Base-by-base conservation (phyloP, 805 yeast genomes). In the Schizosaccharomyces cryophilus region DNA sequence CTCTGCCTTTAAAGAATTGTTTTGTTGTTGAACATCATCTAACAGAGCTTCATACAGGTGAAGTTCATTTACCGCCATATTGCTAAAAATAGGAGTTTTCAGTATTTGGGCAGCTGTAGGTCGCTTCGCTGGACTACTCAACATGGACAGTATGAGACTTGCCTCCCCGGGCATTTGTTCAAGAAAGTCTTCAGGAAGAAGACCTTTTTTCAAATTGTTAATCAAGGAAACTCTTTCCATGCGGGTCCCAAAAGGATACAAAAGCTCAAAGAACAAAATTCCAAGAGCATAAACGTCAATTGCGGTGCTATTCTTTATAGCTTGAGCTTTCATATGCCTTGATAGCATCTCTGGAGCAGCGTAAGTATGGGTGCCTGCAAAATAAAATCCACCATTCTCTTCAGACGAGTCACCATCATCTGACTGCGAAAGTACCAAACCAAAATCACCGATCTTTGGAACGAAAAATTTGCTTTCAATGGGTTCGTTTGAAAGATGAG, bases 361-460 rank as follows among this genome's bases (percentile, higher is more conserved):
- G n/a, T 59, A 59, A 7, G 61, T 42, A 19, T 19, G 35, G 11
- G 61, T 59, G 6, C 61, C 61, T 11, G 19, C 60, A 35, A 35
- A 35, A 11, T 24, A 21, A n/a, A 5, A 21, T 24, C 19, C 30
- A 2, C 35, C 35, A 5, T 21, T 19, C 11, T 21, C n/a, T 17
- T 51, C 31, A 29, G 35, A 17, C 13, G 30, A 21, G 13, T 51
- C 56, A 4, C 26, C 56, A 45, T 11, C 26, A 45, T 45, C 51
- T n/a, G 51, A 45, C 4, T 45, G 51, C 30, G 30, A 42, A 9
- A 42, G 26, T 11, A 40, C 48, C 21, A 59, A 54, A 35, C 61
- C 61, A 42, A 59, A 59, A 45, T 59, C 61, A 26, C 61, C 61
- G 17, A 59, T 59, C n/a, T 59, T 59, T 17, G 61, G 61, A 21